A percentile compares a stretch with the other conserved stretches of the same genome.
phyloP scores from a whole-genome alignment of 169 alveolate genomes.

The Plasmodium coatneyi region DNA sequence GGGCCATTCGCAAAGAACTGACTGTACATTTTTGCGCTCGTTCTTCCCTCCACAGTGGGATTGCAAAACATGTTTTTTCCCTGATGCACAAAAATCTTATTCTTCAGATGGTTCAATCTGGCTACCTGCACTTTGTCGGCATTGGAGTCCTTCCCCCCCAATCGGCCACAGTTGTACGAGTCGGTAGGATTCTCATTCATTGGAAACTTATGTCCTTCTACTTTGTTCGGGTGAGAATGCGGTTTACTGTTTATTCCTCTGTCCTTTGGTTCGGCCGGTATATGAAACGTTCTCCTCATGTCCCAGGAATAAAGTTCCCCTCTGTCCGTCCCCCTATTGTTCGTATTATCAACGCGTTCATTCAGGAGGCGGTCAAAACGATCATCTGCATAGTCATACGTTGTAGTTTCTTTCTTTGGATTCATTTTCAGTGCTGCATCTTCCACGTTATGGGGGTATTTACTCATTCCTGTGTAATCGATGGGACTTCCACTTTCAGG shows the following conservation, averaged over 20 bases:
- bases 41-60: neutral
- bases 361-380: neutral
- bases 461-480: neutral
- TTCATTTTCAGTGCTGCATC: neutral
- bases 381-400: constrained; percentile 21
- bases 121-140: neutral
- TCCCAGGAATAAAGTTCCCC: constrained; percentile 4
- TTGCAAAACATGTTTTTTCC: neutral
- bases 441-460: constrained; percentile 6
- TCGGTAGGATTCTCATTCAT: neutral
- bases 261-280: neutral
- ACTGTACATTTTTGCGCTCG: neutral
- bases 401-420: constrained; percentile 4
- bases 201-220: neutral
- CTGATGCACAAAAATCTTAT: neutral
- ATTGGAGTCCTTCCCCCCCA: constrained; percentile 6
- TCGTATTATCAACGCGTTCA: neutral
- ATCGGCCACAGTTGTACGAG: neutral
- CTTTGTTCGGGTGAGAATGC: constrained; percentile 16
- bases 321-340: neutral
- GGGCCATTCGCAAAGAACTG: constrained; percentile 17
- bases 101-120: constrained; percentile 39
- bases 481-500: neutral
- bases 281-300: constrained; percentile 12
- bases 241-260: constrained; percentile 13